phyloP scores from a whole-genome alignment of 768 basidiomycete genomes.

The Coprinellus aureogranulatus region DNA sequence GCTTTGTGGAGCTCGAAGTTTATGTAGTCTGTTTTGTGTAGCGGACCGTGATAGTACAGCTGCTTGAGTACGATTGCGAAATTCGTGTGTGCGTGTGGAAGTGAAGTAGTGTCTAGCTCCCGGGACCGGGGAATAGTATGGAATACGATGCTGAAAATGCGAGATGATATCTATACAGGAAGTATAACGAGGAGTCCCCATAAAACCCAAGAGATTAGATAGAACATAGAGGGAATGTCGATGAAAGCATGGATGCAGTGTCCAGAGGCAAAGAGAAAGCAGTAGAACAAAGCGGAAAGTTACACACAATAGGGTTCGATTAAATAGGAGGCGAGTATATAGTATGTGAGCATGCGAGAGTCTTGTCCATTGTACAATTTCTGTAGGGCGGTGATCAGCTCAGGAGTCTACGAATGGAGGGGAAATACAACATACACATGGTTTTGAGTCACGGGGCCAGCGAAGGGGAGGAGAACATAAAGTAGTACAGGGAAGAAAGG shows the following conservation, averaged over 20 bases:
- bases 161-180: background rate
- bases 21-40: slow-evolving; percentile 28
- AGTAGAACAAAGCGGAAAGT: background rate
- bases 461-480: background rate
- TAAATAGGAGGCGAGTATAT: background rate
- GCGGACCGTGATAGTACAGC: slow-evolving; percentile 1
- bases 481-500: background rate
- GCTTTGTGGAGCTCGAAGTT: slow-evolving; percentile 54
- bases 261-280: background rate
- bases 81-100: background rate
- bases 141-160: background rate
- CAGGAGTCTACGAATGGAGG: background rate
- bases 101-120: background rate
- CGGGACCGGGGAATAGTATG: background rate
- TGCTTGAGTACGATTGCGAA: background rate
- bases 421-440: background rate
- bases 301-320: background rate
- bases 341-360: background rate
- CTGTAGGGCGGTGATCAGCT: background rate
- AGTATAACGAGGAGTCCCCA: slow-evolving; percentile 1
- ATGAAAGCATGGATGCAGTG: background rate
- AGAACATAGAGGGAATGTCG: background rate
- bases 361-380: background rate
- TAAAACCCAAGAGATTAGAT: background rate
- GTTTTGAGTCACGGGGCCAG: background rate